Evolutionary conservation across 2,329 filamentous ascomycete genomes (phyloP).

Genomic region (Cylindrodendrum hubeiense): DNA sequence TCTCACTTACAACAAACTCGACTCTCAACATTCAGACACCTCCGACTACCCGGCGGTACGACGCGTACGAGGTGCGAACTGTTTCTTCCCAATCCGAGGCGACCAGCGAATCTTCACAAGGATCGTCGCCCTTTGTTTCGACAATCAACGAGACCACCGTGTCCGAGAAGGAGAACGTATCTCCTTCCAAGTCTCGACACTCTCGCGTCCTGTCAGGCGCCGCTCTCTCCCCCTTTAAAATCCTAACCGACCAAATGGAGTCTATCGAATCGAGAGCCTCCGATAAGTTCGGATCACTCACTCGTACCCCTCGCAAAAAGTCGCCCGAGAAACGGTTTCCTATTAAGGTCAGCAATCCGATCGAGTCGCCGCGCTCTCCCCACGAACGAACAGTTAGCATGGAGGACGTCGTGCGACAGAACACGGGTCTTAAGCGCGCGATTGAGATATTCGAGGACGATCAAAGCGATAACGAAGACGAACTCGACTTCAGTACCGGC

Average conservation of each 20-base stretch:
- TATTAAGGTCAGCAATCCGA: constrained; percentile 63
- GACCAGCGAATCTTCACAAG: constrained; percentile 27
- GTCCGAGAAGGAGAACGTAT: constrained; percentile 60
- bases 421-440: constrained; percentile 68
- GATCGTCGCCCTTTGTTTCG: constrained; percentile 45
- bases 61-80: constrained; percentile 40
- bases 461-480: constrained; percentile 43
- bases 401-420: constrained; percentile 66
- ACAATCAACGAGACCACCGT: constrained; percentile 48
- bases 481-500: constrained; percentile 43
- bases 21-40: constrained; percentile 45
- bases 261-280: constrained; percentile 37
- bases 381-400: constrained; percentile 59
- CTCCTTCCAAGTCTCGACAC: constrained; percentile 61
- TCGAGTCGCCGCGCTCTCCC: constrained; percentile 35
- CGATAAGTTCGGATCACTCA: constrained; percentile 45
- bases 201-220: constrained; percentile 69
- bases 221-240: constrained; percentile 70
- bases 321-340: constrained; percentile 71
- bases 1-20: constrained; percentile 41
- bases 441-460: constrained; percentile 75
- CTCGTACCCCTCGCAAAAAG: constrained; percentile 61
- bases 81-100: constrained; percentile 31
- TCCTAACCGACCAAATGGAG: constrained; percentile 57
- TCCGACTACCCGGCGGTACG: constrained; percentile 34